Evolutionary conservation across 2,329 filamentous ascomycete species (phyloP), one percentile per base, ranked within the genome.

Genomic region (Trichoderma sp.): DNA sequence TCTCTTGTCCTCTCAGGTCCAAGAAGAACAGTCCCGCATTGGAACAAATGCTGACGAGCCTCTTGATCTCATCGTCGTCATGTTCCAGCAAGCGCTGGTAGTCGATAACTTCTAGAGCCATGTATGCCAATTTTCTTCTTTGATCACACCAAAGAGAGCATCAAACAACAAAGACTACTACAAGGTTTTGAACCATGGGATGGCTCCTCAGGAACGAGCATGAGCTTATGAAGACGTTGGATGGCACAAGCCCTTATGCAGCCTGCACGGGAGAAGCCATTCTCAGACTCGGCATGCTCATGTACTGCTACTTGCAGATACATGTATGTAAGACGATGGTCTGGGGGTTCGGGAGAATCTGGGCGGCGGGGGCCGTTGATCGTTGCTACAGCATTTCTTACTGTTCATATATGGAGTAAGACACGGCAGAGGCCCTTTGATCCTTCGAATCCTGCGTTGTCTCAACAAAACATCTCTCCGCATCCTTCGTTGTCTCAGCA

Each of bases 21-120:
- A 56, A 17, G 28, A 56, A 56, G 54, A 56, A 56, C 9, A 56
- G 54, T 15, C 54, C 54, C 5, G 54, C 54, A 44, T 44, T 44
- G 7, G 39, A 56, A 30, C 54, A 56, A n/a, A 56, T 44, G 21
- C 39, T 44, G 2, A n/a, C 39, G 24, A 56, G 5, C 39, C 17
- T 56, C 39, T 56, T 56, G 39, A 56, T 56, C 24, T 56, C 54
- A 44, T 44, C 19, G 39, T 44, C 24, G 39, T 56, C 54, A 28
- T 39, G 54, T 9, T 56, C 54, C 54, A 56, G 21, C 54, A 56
- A 56, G 15, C 54, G 54, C 39, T 56, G 54, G 28, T 56, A 56
- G 39, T 56, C 21, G 39, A 56, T 56, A n/a, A 56, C 54, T n/a
- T 56, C 54, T 19, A 56, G 14, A 44, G 54, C 54, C 54, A 56